phyloP scores from a whole-genome alignment of 2,329 filamentous ascomycete species.

The Epicoccum sorghinum region DNA sequence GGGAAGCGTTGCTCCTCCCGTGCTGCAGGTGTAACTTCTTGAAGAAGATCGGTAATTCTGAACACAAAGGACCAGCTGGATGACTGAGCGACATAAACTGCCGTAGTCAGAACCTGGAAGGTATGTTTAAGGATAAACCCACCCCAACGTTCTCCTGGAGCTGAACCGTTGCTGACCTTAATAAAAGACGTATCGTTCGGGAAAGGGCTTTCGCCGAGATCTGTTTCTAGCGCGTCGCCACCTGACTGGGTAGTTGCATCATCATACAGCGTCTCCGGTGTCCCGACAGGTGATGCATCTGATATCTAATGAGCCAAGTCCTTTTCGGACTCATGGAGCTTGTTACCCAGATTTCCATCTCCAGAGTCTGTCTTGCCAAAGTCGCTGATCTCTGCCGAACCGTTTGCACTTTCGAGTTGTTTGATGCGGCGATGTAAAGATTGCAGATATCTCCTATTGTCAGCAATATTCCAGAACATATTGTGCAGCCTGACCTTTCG shows the following conservation, averaged over 20 bases:
- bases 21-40: background rate
- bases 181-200: background rate
- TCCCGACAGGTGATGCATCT: too few relatives aligned
- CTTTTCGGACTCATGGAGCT: too few relatives aligned
- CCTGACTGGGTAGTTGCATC: background rate
- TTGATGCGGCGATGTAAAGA: too few relatives aligned
- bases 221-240: background rate
- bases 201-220: background rate
- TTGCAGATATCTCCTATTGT: too few relatives aligned
- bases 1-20: background rate
- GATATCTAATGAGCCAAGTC: too few relatives aligned
- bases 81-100: background rate
- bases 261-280: too few relatives aligned
- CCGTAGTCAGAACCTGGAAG: background rate
- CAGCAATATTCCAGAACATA: background rate
- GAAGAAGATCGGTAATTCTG: background rate
- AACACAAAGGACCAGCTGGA: background rate
- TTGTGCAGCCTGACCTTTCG: background rate
- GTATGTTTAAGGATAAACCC: background rate
- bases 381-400: too few relatives aligned
- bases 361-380: too few relatives aligned
- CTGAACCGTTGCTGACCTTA: background rate
- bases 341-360: too few relatives aligned
- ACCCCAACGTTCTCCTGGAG: background rate
- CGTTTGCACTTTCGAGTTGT: too few relatives aligned